Conservation (phyloP, 371 early-diverging fungal genomes). For the Mucor mucedo region DNA sequence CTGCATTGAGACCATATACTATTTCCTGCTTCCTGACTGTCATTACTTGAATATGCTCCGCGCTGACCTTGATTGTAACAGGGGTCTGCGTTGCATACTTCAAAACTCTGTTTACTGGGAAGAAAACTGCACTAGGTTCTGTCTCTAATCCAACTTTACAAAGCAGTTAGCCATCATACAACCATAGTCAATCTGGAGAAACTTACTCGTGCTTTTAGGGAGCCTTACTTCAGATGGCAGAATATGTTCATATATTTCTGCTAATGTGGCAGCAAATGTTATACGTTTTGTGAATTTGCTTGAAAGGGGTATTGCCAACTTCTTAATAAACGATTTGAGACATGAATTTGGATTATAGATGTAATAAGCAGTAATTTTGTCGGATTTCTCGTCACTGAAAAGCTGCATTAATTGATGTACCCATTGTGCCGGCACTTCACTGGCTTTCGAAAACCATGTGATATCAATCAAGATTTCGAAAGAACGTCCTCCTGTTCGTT, state of each 20-base stretch:
- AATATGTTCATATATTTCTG: constrained; percentile 73
- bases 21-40: constrained; percentile 64
- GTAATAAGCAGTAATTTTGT: constrained; percentile 54
- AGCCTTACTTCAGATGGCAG: constrained; percentile 68
- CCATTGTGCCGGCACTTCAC: constrained; percentile 79
- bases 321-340: constrained; percentile 68
- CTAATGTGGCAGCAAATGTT: constrained; percentile 65
- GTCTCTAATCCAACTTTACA: constrained; percentile 60
- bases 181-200: background rate
- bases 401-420: constrained; percentile 71
- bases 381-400: constrained; percentile 61
- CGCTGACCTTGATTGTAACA: constrained; percentile 78
- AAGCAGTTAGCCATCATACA: background rate
- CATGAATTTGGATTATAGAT: constrained; percentile 80
- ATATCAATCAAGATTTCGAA: constrained; percentile 82
- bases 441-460: constrained; percentile 72
- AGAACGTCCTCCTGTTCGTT: constrained; percentile 54
- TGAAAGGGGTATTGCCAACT: constrained; percentile 52
- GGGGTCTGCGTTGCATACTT: constrained; percentile 65
- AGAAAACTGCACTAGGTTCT: constrained; percentile 62
- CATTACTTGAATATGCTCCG: constrained; percentile 80
- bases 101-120: constrained; percentile 63
- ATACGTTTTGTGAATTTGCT: constrained; percentile 59
- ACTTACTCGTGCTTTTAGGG: constrained; percentile 70
- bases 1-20: constrained; percentile 65